phyloP scores from a whole-genome alignment of 2,329 filamentous ascomycete species.

The Aspergillus pseudotamarii region DNA sequence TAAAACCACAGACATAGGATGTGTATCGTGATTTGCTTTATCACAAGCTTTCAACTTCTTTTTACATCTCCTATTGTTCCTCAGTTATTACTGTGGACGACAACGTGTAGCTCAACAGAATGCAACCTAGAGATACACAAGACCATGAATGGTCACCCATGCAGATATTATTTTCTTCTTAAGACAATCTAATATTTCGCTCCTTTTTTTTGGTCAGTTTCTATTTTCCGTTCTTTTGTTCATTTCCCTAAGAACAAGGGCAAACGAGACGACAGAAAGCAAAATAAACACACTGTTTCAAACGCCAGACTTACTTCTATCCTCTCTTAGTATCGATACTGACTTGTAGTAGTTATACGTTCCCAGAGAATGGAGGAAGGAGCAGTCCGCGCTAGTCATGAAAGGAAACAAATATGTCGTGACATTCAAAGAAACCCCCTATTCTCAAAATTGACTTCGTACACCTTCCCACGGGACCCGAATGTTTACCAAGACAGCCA shows the following conservation, averaged over 20 bases:
- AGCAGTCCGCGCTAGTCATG: background rate
- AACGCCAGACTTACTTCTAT: background rate
- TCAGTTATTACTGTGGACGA: background rate
- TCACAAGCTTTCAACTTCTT: background rate
- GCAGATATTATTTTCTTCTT: background rate
- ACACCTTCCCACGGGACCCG: background rate
- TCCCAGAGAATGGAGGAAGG: background rate
- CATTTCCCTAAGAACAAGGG: background rate
- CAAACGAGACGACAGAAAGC: background rate
- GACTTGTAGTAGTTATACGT: background rate
- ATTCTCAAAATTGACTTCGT: no score
- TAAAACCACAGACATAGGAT: background rate
- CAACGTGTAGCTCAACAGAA: background rate
- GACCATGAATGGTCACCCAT: background rate
- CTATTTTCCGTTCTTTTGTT: constrained; percentile 5
- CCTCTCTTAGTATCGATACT: background rate
- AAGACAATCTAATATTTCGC: background rate
- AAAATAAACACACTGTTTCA: background rate
- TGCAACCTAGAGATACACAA: background rate
- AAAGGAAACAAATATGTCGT: background rate
- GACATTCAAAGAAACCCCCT: background rate
- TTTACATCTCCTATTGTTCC: background rate
- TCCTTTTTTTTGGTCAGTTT: background rate
- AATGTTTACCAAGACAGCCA: background rate
- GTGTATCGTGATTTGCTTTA: background rate